Conservation (phyloP, 2,329 filamentous ascomycete genomes). For the Aspergillus brunneoviolaceus region DNA sequence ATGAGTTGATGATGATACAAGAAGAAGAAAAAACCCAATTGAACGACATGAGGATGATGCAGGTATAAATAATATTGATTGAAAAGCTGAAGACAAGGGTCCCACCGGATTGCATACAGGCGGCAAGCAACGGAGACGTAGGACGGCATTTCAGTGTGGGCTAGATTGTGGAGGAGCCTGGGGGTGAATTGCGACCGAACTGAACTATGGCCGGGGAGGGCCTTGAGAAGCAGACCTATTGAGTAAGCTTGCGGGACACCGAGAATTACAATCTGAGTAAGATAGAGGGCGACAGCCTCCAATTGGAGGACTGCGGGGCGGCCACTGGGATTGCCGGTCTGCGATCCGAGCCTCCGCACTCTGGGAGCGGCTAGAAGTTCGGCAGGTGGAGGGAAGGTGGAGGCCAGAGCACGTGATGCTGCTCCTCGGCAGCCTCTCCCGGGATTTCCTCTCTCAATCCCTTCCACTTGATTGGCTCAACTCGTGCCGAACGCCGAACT, state of each 20-base stretch:
- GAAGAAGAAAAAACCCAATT: conserved; percentile 7
- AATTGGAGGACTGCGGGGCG: conserved; percentile 4
- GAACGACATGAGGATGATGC: conserved; percentile 24
- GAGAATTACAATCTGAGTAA: not conserved
- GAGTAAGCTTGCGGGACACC: no score
- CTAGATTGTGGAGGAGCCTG: conserved; percentile 24
- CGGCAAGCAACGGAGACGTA: conserved; percentile 27
- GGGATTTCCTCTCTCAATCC: conserved; percentile 22
- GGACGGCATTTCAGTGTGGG: conserved; percentile 38
- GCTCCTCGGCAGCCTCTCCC: conserved; percentile 19
- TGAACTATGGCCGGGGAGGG: not conserved
- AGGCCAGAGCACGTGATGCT: conserved; percentile 26
- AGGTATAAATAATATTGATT: conserved; percentile 27
- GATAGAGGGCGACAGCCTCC: not conserved
- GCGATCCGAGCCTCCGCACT: conserved; percentile 22
- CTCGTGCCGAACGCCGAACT: not conserved
- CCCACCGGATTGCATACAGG: conserved; percentile 21
- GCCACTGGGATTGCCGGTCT: conserved; percentile 26
- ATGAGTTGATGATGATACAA: not conserved
- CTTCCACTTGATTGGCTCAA: conserved; percentile 7
- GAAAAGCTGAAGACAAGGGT: conserved; percentile 15
- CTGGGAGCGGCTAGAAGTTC: conserved; percentile 25
- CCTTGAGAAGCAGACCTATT: no score
- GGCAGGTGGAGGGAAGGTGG: conserved; percentile 38
- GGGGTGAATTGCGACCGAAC: not conserved